Conservation (phyloP, 805 yeast species). For the Sporopachydermia lactativora region DNA sequence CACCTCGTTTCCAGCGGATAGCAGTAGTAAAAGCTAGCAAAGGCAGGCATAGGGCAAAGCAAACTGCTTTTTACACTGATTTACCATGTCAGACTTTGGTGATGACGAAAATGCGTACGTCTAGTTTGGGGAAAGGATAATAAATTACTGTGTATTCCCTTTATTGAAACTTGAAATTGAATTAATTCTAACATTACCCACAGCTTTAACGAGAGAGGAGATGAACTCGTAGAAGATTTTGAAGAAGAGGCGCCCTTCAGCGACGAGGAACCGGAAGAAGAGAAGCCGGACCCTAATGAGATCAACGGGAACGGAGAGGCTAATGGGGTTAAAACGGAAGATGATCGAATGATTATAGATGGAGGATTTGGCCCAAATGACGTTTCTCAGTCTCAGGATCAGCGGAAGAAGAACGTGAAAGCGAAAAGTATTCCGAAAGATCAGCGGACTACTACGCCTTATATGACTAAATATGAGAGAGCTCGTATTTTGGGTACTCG, state of each 20-base stretch:
- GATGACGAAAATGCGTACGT: slow-evolving; percentile 27
- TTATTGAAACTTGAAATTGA: neutral
- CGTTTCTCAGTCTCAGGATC: slow-evolving; percentile 15
- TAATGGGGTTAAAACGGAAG: slow-evolving; percentile 23
- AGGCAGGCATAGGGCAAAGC: too few relatives aligned
- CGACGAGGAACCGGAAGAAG: slow-evolving; percentile 43
- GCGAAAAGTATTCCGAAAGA: slow-evolving; percentile 85
- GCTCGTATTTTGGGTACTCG: slow-evolving; percentile 97
- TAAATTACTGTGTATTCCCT: neutral
- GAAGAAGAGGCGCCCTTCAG: slow-evolving; percentile 69
- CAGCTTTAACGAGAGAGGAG: slow-evolving; percentile 48
- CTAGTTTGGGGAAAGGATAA: neutral
- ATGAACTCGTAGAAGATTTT: slow-evolving; percentile 62
- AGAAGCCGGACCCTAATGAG: slow-evolving; percentile 21
- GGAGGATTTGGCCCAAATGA: slow-evolving; percentile 55
- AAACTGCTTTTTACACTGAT: too few relatives aligned
- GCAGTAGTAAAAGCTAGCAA: too few relatives aligned
- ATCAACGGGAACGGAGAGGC: slow-evolving; percentile 20
- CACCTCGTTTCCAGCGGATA: too few relatives aligned
- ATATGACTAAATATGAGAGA: slow-evolving; percentile 97
- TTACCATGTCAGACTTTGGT: slow-evolving; percentile 24
- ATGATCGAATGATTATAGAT: slow-evolving; percentile 58
- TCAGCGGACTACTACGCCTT: slow-evolving; percentile 88
- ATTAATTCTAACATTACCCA: neutral
- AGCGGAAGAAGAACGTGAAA: slow-evolving; percentile 47